phyloP scores from a whole-genome alignment of 768 basidiomycete species.

The Tylopilus sp. region DNA sequence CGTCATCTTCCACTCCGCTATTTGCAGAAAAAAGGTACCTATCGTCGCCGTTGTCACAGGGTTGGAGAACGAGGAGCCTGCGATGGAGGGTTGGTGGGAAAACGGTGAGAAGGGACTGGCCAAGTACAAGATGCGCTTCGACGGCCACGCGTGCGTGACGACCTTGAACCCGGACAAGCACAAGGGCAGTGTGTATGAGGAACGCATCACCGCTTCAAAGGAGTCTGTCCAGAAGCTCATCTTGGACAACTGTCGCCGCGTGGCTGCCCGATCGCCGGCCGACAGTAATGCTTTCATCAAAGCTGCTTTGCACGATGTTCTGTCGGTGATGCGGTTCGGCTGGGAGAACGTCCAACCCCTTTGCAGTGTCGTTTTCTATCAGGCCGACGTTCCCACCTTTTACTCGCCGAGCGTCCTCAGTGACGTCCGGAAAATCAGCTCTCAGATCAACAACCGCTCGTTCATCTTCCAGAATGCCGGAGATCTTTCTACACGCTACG shows the following conservation, averaged over 20 bases:
- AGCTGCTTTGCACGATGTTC: conserved; percentile 25
- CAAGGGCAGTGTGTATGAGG: conserved; percentile 14
- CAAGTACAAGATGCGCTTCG: conserved; percentile 34
- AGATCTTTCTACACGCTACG: conserved; percentile 13
- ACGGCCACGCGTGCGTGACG: conserved; percentile 41
- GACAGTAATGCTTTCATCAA: conserved; percentile 23
- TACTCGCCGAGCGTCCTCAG: conserved; percentile 16
- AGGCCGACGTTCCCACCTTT: conserved; percentile 10
- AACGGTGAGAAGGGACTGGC: conserved; percentile 31
- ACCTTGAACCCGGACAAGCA: conserved; percentile 24
- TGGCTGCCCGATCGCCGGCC: conserved; percentile 14
- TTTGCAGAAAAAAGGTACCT: conserved; percentile 31
- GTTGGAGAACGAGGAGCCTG: conserved; percentile 30
- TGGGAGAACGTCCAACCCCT: conserved; percentile 21
- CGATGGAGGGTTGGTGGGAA: conserved; percentile 39
- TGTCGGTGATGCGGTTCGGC: conserved; percentile 23
- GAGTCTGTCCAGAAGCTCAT: conserved; percentile 20
- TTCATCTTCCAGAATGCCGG: conserved; percentile 22
- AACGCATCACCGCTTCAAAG: conserved; percentile 21
- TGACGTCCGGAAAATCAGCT: conserved; percentile 13
- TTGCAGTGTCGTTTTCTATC: conserved; percentile 19
- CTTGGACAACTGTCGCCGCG: conserved; percentile 15
- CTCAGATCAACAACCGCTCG: conserved; percentile 22
- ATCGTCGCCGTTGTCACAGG: conserved; percentile 32
- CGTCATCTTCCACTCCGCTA: conserved; percentile 27